Base-by-base conservation (phyloP, 495 filamentous ascomycete genomes). In the Talaromyces stipitatus region DNA sequence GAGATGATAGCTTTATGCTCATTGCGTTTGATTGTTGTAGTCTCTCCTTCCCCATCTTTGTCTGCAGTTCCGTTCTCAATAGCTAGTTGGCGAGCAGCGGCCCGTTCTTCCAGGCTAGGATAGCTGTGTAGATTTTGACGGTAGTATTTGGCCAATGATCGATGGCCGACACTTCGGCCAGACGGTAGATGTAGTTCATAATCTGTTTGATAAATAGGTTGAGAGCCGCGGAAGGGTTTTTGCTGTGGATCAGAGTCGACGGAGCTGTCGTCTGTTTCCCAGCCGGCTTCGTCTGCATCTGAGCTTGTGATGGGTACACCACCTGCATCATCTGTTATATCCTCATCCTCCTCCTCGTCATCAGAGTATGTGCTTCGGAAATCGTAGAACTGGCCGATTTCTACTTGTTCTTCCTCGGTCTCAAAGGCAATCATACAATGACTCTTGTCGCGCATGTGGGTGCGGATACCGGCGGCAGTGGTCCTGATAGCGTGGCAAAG, bases 341-440 rank as follows among this genome's bases (percentile, higher is more conserved):
- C 74, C n/a, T 77, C 74, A 9, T 71, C 72, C 50, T 81, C 78
- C 8, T 84, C 79, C 29, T 85, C 83, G 11, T 84, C 85, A 65
- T 97, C 94, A 0, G 90, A 91, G 69, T 99, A 99, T 3, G 94
- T 95, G 71, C 85, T 86, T 55, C 87, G 78, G 82, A 99, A 99
- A 68, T 99, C 95, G 73, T 97, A 99, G 73, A 89, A 97, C 46
- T 97, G 88, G n/a, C 94, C 95, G 58, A 99, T 86, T 55, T 95
- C 91, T 16, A 99, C 78, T 72, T 96, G 90, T 65, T 99, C 91
- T 30, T 87, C 87, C 65, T 96, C 89, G 0, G 83, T 85, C 45
- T 87, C 86, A 69, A 95, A 99, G 1, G 89, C 91, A 60, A 99
- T 92, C 82, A 89, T 95, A 76, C 91, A 97, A 70, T 99, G 94